Percentiles rank a stretch among this genome's conserved stretches.
Conservation (phyloP, 179 eudicot species). For the Gypsophila paniculata region DNA sequence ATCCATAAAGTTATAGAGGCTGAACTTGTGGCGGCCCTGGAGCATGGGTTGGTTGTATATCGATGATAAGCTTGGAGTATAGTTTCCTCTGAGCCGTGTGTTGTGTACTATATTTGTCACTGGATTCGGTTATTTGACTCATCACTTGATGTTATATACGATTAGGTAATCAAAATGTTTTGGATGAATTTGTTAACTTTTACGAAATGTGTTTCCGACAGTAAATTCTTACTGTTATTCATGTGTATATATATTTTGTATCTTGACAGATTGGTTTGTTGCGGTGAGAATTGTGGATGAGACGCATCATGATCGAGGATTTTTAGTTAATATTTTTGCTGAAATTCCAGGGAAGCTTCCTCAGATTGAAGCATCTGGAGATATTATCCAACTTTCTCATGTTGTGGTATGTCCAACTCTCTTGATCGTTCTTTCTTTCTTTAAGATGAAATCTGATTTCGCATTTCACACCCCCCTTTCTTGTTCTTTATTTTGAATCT, state of each 20-base stretch:
- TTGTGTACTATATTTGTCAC: background rate
- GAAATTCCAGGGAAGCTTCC: constrained; percentile 63
- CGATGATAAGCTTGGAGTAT: too few relatives aligned
- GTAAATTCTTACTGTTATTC: background rate
- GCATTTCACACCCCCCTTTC: background rate
- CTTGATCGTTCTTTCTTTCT: constrained; percentile 7
- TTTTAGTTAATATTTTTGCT: constrained; percentile 60
- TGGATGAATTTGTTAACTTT: too few relatives aligned
- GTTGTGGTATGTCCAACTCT: constrained; percentile 46
- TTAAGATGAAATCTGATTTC: background rate
- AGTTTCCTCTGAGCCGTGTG: too few relatives aligned
- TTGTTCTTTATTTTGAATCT: too few relatives aligned
- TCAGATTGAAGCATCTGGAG: constrained; percentile 49
- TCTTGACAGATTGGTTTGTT: constrained; percentile 62
- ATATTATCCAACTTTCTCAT: constrained; percentile 54
- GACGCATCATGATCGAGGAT: constrained; percentile 48
- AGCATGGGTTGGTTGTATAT: too few relatives aligned
- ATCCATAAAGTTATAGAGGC: background rate
- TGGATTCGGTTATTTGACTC: background rate
- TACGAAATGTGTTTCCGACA: background rate
- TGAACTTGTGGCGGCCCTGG: constrained; percentile 24
- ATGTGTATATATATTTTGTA: background rate
- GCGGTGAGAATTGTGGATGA: constrained; percentile 62
- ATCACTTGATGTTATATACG: background rate
- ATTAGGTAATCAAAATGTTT: background rate